A percentile compares a stretch with the other conserved stretches of the same genome.
Conservation (phyloP, 177 flowering plant species). For the Vitis hybrid region DNA sequence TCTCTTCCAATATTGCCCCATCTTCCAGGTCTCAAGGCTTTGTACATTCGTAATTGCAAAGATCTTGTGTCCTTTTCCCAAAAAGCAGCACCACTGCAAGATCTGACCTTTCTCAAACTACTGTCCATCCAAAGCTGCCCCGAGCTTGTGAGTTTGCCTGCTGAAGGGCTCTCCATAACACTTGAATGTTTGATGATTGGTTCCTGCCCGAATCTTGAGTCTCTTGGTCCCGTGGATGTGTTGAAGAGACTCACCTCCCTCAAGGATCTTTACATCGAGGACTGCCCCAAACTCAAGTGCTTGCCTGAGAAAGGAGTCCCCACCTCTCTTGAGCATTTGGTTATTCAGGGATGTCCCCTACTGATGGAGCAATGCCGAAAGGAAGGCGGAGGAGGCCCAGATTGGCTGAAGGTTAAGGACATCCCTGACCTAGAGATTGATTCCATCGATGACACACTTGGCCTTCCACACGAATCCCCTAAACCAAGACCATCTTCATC, state of each 20-base stretch:
- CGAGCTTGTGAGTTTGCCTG: constrained; percentile 4
- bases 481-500: background rate
- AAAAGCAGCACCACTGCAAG: background rate
- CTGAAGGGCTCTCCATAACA: constrained; percentile 1
- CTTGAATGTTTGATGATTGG: constrained; percentile 12
- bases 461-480: no score
- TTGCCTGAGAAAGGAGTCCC: constrained; percentile 19
- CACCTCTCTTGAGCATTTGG: constrained; percentile 11
- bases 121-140: constrained; percentile 15
- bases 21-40: constrained; percentile 6
- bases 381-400: constrained; percentile 10
- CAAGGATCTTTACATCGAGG: constrained; percentile 2
- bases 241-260: constrained; percentile 8
- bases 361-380: constrained; percentile 9
- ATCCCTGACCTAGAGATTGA: constrained; percentile 8
- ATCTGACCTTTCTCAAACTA: background rate
- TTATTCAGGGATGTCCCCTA: constrained; percentile 13
- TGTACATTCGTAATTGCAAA: constrained; percentile 14
- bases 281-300: constrained; percentile 13
- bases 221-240: constrained; percentile 6
- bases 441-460: background rate
- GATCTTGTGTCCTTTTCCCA: constrained; percentile 5
- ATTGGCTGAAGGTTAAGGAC: constrained; percentile 18
- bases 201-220: constrained; percentile 7
- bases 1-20: constrained; percentile 10